These are phyloP conservation scores for Metschnikowia proteae DNA, from an alignment of 805 yeast species.

Conservation along the genomic window DNA sequence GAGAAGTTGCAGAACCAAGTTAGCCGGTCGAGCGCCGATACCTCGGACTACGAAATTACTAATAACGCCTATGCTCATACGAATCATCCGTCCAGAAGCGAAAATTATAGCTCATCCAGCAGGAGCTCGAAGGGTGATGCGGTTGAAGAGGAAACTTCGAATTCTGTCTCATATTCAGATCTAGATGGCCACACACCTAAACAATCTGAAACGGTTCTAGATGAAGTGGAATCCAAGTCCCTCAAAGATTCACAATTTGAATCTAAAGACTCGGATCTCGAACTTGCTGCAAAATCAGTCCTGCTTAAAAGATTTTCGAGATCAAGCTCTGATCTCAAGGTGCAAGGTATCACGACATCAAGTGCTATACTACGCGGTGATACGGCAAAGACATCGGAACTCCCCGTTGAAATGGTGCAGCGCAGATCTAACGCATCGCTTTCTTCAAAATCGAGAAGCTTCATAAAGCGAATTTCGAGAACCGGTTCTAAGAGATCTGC, in stretches of 20 bases:
- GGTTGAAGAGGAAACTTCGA: not conserved
- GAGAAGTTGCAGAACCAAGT: not conserved
- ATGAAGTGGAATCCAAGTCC: not conserved
- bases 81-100: not conserved
- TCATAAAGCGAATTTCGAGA: conserved; percentile 34
- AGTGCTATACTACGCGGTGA: conserved; percentile 12
- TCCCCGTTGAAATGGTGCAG: conserved; percentile 14
- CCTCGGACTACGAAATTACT: not conserved
- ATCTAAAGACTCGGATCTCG: not conserved
- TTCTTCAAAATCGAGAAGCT: conserved; percentile 26
- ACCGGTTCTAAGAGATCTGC: conserved; percentile 8
- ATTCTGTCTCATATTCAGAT: not conserved
- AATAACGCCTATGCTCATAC: not conserved
- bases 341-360: conserved; percentile 14
- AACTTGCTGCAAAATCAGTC: not conserved
- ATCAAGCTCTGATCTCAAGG: conserved; percentile 16
- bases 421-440: conserved; percentile 25
- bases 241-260: not conserved
- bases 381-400: conserved; percentile 1
- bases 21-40: conserved; percentile 1
- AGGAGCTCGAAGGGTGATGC: not conserved
- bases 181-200: not conserved
- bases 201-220: not conserved
- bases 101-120: not conserved
- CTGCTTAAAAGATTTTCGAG: conserved; percentile 7